Base-by-base conservation (phyloP, 2,329 filamentous ascomycete genomes). In the Fusarium veterinarium region DNA sequence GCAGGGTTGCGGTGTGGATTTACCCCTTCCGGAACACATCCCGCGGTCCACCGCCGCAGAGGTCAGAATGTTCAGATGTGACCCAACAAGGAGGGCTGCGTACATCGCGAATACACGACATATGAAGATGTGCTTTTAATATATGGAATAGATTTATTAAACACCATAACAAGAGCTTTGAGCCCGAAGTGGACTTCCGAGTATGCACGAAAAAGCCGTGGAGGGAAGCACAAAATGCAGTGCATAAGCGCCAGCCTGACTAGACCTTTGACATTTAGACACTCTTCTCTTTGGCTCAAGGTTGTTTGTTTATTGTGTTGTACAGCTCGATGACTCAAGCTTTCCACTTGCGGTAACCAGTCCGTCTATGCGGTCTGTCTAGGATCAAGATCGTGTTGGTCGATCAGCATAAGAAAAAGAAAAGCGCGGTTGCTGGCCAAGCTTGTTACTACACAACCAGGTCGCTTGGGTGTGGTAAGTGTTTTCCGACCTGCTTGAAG, bases 161-260 rank as follows among this genome's bases (percentile, higher is more conserved):
- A 28, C 44, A 12, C 20, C 25, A 56, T 44, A 37, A 16, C n/a
- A 51, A 38, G 52, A 30, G 38, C 48, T 33, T 40, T 41, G 41
- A 31, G 41, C 37, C 38, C 28, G 53, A 61, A 55, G 25, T 31
- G 35, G 31, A 28, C 41, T 72, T 40, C 44, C 41, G 14, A 48
- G 33, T 17, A 41, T 52, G 58, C 33, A 45, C n/a, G 30, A 23
- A 53, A 58, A 57, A 33, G 45, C 17, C 35, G 48, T 23, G 69
- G 35, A 52, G 51, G 48, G 31, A 52, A 62, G 61, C 59, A 56
- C 44, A 65, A n/a, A 66, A 46, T 71, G 72, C 65, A 77, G 57
- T 75, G 60, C 75, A 73, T 78, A 77, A 62, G 70, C 76, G 76
- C 75, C 76, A 68, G 69, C 64, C 65, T 67, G 55, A 61, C 53